These are phyloP conservation scores for Psilocybe tampanensis DNA, from an alignment of 768 basidiomycete genomes.

Conservation along the genomic window DNA sequence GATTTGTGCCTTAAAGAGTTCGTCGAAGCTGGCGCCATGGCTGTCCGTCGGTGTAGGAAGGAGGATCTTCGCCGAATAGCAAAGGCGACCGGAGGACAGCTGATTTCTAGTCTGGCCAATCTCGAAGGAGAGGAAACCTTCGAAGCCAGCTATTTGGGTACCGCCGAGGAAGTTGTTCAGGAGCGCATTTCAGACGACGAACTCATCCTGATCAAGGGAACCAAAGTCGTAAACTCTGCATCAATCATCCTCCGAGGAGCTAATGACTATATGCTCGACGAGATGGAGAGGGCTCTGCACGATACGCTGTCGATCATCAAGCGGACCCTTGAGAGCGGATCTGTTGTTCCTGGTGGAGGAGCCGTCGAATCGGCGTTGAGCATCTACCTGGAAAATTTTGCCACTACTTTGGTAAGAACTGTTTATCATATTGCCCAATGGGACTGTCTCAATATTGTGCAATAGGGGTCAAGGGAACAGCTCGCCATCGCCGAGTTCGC, in stretches of 20 bases:
- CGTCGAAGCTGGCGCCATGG: conserved; percentile 98
- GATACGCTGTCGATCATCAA: conserved; percentile 96
- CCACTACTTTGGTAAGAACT: conserved; percentile 84
- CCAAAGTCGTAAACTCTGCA: conserved; percentile 91
- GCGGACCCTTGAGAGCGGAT: conserved; percentile 93
- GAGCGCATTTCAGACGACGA: conserved; percentile 99
- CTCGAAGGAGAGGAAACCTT: conserved; percentile 98
- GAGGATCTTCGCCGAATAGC: conserved; percentile 97
- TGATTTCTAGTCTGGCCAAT: conserved; percentile 92
- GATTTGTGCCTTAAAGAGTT: conserved; percentile 98
- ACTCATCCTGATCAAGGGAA: conserved; percentile 95
- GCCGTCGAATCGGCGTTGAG: conserved; percentile 96
- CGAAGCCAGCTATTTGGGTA: conserved; percentile 88
- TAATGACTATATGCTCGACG: conserved; percentile 99
- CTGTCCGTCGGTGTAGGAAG: conserved; percentile 95
- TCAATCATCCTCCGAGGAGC: conserved; percentile 95
- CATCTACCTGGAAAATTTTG: conserved; percentile 98
- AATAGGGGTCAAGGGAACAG: conserved; percentile 95
- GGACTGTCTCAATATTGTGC: conserved; percentile 12
- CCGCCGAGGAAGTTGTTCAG: conserved; percentile 94
- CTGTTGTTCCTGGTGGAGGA: conserved; percentile 96
- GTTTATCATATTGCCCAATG: not conserved
- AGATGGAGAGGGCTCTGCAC: conserved; percentile 97
- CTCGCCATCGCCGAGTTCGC: conserved; percentile 99
- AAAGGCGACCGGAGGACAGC: conserved; percentile 92